Conservation (phyloP, 2,329 filamentous ascomycete species). For the Aquanectria penicillioides region DNA sequence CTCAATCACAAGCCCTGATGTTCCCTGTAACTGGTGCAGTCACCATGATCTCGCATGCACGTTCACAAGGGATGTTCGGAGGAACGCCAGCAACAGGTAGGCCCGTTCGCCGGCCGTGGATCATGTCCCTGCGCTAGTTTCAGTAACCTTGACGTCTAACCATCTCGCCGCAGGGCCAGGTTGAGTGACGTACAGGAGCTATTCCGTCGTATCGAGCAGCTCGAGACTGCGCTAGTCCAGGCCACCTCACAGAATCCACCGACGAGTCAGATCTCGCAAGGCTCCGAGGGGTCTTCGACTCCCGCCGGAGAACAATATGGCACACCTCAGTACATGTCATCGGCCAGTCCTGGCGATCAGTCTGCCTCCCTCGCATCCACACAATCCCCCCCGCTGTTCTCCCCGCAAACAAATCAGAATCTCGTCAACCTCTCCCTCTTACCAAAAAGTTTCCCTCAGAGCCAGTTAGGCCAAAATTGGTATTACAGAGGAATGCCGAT, state of each 20-base stretch:
- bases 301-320: conserved; percentile 1
- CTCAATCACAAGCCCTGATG: conserved; percentile 24
- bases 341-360: neutral
- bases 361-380: neutral
- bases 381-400: neutral
- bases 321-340: neutral
- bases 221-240: conserved; percentile 28
- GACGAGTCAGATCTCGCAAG: conserved; percentile 23
- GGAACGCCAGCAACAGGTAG: conserved; percentile 33
- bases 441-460: conserved; percentile 18
- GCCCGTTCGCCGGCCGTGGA: neutral
- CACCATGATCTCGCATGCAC: conserved; percentile 34
- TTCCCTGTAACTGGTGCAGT: conserved; percentile 36
- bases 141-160: neutral
- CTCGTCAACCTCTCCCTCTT: conserved; percentile 2
- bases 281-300: conserved; percentile 1
- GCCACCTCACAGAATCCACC: conserved; percentile 15
- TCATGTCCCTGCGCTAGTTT: neutral
- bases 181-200: conserved; percentile 32
- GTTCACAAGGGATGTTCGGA: conserved; percentile 34
- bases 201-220: conserved; percentile 30
- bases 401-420: neutral
- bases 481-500: conserved; percentile 23
- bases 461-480: conserved; percentile 21
- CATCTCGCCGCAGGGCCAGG: conserved; percentile 12